Base-by-base conservation (phyloP, 1,284 basidiomycete genomes). In the Cryptococcus amylolentus region DNA sequence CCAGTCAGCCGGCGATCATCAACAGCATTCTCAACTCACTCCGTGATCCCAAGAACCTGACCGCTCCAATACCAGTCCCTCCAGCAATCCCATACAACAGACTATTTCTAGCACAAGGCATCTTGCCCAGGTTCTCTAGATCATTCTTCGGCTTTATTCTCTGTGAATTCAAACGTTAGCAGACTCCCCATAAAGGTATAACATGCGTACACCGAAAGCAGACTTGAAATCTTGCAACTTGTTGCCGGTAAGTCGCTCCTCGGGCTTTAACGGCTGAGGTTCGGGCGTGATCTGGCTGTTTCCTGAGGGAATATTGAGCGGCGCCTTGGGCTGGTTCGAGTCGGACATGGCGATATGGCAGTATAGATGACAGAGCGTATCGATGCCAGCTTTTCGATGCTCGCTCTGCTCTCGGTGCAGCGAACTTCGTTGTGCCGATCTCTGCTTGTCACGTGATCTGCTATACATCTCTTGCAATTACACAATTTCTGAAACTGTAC, bases 21-120 rank as follows among this genome's bases (percentile, higher is more conserved):
- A 5, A n/a, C 26, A 35, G 26, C 5, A 23, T 13, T 45, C 6
- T 28, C 9, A 9, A 69, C 75, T 58, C 59, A 76, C 75, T 62
- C 58, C 67, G 62, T 35, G 68, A 65, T 7, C 70, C 69, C 3
- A 78, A 50, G 51, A 68, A 76, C 8, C 71, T 61, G 3, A 78
- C 63, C 4, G 69, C 69, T 3, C 73, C 75, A 26, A 77, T 57
- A 2, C 70, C 74, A 1, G 62, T 51, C 18, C 73, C 75, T 16
- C 70, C 71, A 7, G 63, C 71, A 27, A 78, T 77, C n/a, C 72
- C 75, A 57, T 72, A 72, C 38, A 78, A 57, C 53, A 76, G 58
- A 58, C 69, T 68, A 42, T 69, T 66, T 47, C 77, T 58, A n/a
- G 69, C 63, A 52, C 77, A 75, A 31, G 77, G 75, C 48, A 73